Conservation (phyloP, 345 rosid species). For the Syzygium grande region DNA sequence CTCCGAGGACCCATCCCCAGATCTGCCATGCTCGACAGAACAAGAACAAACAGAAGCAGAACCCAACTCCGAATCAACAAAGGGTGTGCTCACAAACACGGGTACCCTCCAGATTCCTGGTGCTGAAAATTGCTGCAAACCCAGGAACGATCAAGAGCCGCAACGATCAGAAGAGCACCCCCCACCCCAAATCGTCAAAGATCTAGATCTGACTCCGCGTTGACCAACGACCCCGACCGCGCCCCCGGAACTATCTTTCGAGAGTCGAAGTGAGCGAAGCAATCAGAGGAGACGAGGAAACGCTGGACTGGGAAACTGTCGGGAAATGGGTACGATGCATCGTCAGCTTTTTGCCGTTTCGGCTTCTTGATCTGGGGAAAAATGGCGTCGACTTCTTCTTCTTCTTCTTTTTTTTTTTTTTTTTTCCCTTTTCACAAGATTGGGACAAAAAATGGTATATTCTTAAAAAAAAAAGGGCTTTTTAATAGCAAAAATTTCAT, state of each 20-base stretch:
- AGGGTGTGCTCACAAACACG: not conserved
- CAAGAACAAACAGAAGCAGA: not conserved
- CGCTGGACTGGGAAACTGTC: not conserved
- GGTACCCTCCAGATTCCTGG: not conserved
- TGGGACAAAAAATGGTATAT: slow-evolving; percentile 3
- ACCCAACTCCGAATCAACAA: not conserved
- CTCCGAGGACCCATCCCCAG: not conserved
- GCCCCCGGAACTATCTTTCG: not conserved
- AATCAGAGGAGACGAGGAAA: not conserved
- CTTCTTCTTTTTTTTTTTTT: not conserved
- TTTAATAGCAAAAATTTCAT: not conserved
- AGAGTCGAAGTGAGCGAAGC: not conserved
- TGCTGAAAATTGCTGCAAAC: not conserved
- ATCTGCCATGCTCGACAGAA: not conserved
- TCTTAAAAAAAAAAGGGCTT: not conserved
- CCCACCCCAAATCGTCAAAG: not conserved
- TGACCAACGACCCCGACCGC: not conserved
- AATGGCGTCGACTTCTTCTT: not conserved
- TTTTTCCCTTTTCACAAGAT: not conserved
- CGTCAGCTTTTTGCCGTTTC: not conserved
- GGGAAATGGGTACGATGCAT: not conserved
- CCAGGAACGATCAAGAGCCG: not conserved
- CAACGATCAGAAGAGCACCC: not conserved
- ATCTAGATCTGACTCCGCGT: not conserved
- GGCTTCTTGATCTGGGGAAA: not conserved